A percentile compares a stretch with the other conserved stretches of the same genome.
Conservation (phyloP, 1,284 basidiomycete genomes). For the Ceratobasidium sp. region DNA sequence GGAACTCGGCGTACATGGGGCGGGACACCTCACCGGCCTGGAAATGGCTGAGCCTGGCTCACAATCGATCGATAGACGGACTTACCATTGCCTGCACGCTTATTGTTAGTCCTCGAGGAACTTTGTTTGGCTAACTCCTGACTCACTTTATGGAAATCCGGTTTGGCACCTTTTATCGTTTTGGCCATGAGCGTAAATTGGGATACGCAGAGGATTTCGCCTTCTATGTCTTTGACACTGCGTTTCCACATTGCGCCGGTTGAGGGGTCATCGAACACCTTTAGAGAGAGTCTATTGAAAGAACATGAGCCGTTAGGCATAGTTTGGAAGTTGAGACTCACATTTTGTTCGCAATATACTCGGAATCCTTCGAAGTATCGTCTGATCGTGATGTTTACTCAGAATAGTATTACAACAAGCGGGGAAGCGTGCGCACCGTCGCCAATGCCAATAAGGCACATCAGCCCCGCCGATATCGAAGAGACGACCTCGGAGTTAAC, state of each 20-base stretch:
- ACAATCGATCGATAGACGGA: not conserved
- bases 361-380: constrained; percentile 77
- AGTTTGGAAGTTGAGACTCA: constrained; percentile 51
- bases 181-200: constrained; percentile 93
- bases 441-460: constrained; percentile 89
- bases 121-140: not conserved
- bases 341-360: constrained; percentile 83
- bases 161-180: constrained; percentile 86
- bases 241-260: constrained; percentile 80
- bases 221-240: constrained; percentile 83
- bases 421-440: constrained; percentile 64
- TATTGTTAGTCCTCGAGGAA: constrained; percentile 14
- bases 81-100: constrained; percentile 31
- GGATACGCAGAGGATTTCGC: constrained; percentile 89
- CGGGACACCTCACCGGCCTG: constrained; percentile 75
- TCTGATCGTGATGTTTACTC: constrained; percentile 61
- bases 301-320: constrained; percentile 5
- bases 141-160: constrained; percentile 91
- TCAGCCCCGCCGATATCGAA: constrained; percentile 80
- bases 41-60: not conserved
- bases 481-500: constrained; percentile 79
- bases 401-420: constrained; percentile 14
- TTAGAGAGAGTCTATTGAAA: constrained; percentile 67
- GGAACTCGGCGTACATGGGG: constrained; percentile 75
- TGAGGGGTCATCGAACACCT: constrained; percentile 73